Evolutionary conservation across 1,284 basidiomycete genomes (phyloP).

Genomic region (Ustilago trichophora): DNA sequence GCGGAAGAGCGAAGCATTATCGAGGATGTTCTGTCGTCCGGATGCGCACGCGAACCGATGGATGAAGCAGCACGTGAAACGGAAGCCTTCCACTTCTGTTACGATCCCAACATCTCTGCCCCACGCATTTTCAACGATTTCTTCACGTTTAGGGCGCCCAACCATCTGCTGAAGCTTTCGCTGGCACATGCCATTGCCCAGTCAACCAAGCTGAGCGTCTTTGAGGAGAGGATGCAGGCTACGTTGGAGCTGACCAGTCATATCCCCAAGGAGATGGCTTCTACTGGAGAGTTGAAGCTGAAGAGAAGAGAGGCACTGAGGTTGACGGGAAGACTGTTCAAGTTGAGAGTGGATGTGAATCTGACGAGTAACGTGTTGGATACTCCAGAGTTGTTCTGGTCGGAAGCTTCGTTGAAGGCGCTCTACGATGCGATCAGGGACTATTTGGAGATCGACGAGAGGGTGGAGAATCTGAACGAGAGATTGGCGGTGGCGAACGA

Average conservation of each 20-base stretch:
- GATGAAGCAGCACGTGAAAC: conserved; percentile 55
- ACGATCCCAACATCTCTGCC: conserved; percentile 84
- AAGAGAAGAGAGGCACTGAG: conserved; percentile 83
- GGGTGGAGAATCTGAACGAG: conserved; percentile 89
- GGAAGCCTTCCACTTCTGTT: conserved; percentile 67
- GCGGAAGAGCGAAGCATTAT: conserved; percentile 62
- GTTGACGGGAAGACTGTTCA: conserved; percentile 87
- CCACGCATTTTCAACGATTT: conserved; percentile 81
- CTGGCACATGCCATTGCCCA: conserved; percentile 93
- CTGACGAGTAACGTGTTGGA: conserved; percentile 90
- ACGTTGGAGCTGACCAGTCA: conserved; percentile 82
- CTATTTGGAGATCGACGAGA: conserved; percentile 88
- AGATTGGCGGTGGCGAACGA: conserved; percentile 84
- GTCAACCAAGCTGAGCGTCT: conserved; percentile 88
- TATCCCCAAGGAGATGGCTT: conserved; percentile 85
- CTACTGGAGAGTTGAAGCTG: conserved; percentile 79
- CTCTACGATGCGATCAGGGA: conserved; percentile 92
- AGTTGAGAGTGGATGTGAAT: conserved; percentile 87
- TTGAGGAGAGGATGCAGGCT: conserved; percentile 81
- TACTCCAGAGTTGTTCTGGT: conserved; percentile 94
- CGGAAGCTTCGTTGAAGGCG: conserved; percentile 85
- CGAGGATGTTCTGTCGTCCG: conserved; percentile 60
- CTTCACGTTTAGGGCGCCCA: conserved; percentile 77
- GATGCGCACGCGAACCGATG: conserved; percentile 55
- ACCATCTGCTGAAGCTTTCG: conserved; percentile 75